Base-by-base conservation (phyloP, 805 yeast species). In the Saturnispora besseyi region DNA sequence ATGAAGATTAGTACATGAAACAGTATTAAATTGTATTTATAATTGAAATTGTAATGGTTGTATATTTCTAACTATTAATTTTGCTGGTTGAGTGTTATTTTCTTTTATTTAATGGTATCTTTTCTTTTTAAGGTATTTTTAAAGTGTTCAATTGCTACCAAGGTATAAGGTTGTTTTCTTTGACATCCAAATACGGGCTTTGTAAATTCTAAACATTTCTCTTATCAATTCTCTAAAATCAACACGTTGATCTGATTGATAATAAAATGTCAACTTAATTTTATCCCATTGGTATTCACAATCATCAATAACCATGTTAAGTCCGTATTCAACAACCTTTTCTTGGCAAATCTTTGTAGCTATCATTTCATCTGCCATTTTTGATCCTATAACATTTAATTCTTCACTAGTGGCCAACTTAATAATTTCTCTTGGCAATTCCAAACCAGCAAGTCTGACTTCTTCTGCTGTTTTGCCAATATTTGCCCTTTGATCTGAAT, bases 131-230 rank as follows among this genome's bases (percentile, higher is more conserved):
- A 26, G 24, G 12, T 15, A 36, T 36, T 22, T 34, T 36, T 36
- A 28, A 41, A 28, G 18, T 29, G 44, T 41, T 32, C 24, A n/a
- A 12, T 10, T 36, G 24, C 40, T 10, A 6, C 47, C 41, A 28
- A 18, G 26, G 26, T 33, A 33, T 26, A 45, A 36, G 10, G 26
- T 36, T 13, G 47, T 13, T 46, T 59, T 62, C 47, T 62, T 61
- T 66, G 91, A 84, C 93, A 86, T 84, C 95, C 95, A 86, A 59
- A 84, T 84, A 56, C 93, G 71, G 4, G 91, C 84, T 67, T 85
- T 84, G 72, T 83, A 85, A 46, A 81, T 76, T 52, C 86, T 70
- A 67, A 84, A 84, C 50, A 84, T 69, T 55, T 85, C 93, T 43
- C 85, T 74, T 8, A 84, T 89, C 62, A 85, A 73, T 55, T 83